Conservation (phyloP, 2,329 filamentous ascomycete species). For the Cytospora mali region DNA sequence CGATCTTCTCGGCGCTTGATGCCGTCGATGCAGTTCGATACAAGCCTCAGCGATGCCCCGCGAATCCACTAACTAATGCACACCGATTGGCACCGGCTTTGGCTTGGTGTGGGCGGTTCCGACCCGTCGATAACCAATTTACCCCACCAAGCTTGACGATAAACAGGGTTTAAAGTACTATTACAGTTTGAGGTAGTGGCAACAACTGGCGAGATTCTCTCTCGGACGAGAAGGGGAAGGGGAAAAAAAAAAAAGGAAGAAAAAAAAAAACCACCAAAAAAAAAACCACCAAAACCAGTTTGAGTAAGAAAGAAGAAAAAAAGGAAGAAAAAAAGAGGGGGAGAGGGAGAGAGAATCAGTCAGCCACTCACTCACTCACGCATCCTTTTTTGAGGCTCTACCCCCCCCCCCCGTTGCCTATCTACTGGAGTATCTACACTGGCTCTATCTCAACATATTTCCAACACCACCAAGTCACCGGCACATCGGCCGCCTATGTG, state of each 20-base stretch:
- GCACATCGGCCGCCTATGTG: slow-evolving; percentile 48
- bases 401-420: neutral
- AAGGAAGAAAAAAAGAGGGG: no score
- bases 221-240: neutral
- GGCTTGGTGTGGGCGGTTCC: slow-evolving; percentile 6
- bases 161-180: slow-evolving; percentile 17
- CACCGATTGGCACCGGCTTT: neutral
- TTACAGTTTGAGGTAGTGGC: slow-evolving; percentile 11
- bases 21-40: neutral
- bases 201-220: slow-evolving; percentile 10
- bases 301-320: neutral
- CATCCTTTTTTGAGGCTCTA: neutral
- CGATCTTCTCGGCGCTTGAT: no score
- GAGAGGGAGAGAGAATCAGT: neutral
- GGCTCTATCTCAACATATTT: slow-evolving; percentile 2
- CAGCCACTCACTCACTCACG: neutral
- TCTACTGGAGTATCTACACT: slow-evolving; percentile 1
- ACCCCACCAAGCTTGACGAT: slow-evolving; percentile 23
- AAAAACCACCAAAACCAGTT: no score
- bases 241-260: neutral
- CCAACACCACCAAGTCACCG: slow-evolving; percentile 32
- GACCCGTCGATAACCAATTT: slow-evolving; percentile 8
- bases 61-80: neutral
- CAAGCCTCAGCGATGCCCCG: neutral
- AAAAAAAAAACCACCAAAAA: neutral